These are phyloP conservation scores for Komagataea norvegica DNA, from an alignment of 1,139 yeast species.

Conservation along the genomic window DNA sequence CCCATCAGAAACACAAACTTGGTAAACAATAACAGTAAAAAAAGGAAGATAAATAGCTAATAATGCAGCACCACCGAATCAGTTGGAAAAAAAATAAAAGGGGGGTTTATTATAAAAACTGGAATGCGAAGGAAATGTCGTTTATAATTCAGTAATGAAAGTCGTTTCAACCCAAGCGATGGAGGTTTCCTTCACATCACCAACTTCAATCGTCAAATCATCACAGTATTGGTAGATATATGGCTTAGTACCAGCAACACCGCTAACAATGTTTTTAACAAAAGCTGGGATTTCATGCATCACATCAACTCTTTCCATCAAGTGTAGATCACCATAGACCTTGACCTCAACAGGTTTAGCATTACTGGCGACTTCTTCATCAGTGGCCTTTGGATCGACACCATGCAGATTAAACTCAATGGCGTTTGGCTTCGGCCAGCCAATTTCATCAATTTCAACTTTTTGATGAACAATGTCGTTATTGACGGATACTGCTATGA, in stretches of 20 bases:
- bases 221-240: slow-evolving; percentile 88
- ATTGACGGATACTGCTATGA: slow-evolving; percentile 61
- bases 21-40: neutral
- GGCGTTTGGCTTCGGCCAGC: slow-evolving; percentile 83
- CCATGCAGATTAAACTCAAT: slow-evolving; percentile 59
- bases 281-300: slow-evolving; percentile 96
- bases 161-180: slow-evolving; percentile 80
- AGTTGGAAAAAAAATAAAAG: too few species aligned
- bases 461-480: slow-evolving; percentile 63
- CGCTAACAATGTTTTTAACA: slow-evolving; percentile 88
- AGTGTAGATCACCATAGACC: slow-evolving; percentile 52
- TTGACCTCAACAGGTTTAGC: slow-evolving; percentile 35
- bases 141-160: slow-evolving; percentile 47
- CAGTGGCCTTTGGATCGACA: slow-evolving; percentile 36
- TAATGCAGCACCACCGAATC: too few species aligned
- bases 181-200: slow-evolving; percentile 50
- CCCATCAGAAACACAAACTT: neutral
- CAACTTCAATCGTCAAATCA: slow-evolving; percentile 36
- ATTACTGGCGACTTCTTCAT: slow-evolving; percentile 34
- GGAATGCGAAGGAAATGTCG: neutral
- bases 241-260: slow-evolving; percentile 94
- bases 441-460: slow-evolving; percentile 64
- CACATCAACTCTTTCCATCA: slow-evolving; percentile 91
- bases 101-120: neutral
- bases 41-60: too few species aligned